These are phyloP conservation scores for Crucihimalaya himalaica DNA, from an alignment of 345 rosid species.

Conservation along the genomic window DNA sequence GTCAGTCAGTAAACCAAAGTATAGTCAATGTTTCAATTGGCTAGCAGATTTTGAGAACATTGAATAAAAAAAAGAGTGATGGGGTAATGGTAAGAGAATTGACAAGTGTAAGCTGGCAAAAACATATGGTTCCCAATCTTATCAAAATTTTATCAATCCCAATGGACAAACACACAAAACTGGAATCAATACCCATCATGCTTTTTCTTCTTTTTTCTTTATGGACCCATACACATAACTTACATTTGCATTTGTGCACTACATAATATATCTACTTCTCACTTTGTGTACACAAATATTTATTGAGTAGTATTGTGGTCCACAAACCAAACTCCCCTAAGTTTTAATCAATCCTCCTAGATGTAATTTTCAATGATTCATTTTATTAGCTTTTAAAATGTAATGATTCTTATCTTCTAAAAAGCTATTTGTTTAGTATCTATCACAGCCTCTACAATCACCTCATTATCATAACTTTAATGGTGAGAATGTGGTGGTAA, in stretches of 20 bases:
- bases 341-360: constrained; percentile 9
- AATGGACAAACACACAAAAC: constrained; percentile 37
- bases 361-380: constrained; percentile 26
- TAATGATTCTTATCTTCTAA: constrained; percentile 28
- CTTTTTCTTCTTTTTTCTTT: constrained; percentile 30
- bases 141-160: constrained; percentile 26
- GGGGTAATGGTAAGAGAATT: constrained; percentile 21
- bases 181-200: constrained; percentile 43
- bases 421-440: constrained; percentile 20
- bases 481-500: neutral
- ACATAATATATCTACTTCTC: constrained; percentile 21
- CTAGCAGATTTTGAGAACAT: constrained; percentile 8
- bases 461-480: constrained; percentile 3
- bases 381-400: constrained; percentile 24
- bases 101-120: constrained; percentile 41
- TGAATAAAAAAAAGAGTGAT: constrained; percentile 12
- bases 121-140: constrained; percentile 37
- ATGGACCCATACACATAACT: constrained; percentile 39
- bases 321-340: constrained; percentile 22
- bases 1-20: neutral
- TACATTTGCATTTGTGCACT: constrained; percentile 21
- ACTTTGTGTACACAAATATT: constrained; percentile 13
- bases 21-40: neutral
- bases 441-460: constrained; percentile 21
- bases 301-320: constrained; percentile 25